Percentiles rank a stretch among this genome's conserved stretches.
These are phyloP conservation scores for Excoecaria agallocha DNA, from an alignment of 345 rosid genomes.

Conservation along the genomic window DNA sequence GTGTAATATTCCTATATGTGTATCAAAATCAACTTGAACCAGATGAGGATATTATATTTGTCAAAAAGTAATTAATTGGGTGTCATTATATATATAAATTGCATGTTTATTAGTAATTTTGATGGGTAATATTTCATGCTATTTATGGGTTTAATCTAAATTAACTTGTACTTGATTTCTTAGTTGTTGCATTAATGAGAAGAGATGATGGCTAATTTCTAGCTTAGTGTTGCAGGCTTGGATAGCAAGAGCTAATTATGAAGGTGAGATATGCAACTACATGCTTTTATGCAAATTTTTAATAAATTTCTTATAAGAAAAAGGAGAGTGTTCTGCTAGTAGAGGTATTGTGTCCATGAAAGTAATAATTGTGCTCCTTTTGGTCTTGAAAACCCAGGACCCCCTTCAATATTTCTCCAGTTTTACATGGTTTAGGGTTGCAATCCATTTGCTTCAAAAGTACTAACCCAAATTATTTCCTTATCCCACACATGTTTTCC, in stretches of 20 bases:
- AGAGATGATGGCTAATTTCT: neutral
- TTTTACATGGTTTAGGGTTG: conserved; percentile 32
- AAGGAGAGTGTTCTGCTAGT: neutral
- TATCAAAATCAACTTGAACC: neutral
- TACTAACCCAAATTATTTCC: conserved; percentile 28
- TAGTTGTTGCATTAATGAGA: neutral
- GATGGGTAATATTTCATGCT: neutral
- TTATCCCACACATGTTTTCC: conserved; percentile 17
- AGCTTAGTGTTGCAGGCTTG: conserved; percentile 16
- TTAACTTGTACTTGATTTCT: neutral
- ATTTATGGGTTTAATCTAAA: neutral
- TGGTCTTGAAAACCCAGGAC: conserved; percentile 7
- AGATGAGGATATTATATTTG: conserved; percentile 3
- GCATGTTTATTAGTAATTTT: neutral
- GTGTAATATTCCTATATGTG: neutral
- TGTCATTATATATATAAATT: neutral
- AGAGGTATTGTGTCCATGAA: conserved; percentile 22
- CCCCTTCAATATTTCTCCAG: conserved; percentile 2
- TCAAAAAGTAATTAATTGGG: neutral
- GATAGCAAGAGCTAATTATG: neutral
- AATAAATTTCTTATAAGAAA: neutral
- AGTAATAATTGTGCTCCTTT: conserved; percentile 25
- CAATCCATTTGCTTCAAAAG: conserved; percentile 35
- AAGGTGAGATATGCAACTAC: conserved; percentile 1
- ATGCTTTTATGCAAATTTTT: neutral